Conservation (phyloP, 306 rosid species). For the Erythrophleum fordii region DNA sequence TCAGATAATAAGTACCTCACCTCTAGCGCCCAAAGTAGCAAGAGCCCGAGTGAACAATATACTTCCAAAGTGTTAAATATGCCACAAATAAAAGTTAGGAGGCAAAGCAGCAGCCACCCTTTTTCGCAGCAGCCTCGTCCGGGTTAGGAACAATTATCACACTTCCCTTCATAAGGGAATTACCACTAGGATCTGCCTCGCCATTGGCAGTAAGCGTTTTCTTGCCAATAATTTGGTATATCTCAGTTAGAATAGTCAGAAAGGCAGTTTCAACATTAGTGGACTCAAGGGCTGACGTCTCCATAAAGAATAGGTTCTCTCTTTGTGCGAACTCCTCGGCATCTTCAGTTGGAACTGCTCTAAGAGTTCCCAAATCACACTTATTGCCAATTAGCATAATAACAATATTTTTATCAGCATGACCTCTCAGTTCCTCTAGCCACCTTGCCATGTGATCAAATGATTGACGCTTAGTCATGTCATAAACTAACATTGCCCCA, state of each 20-base stretch:
- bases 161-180: constrained; percentile 63
- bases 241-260: constrained; percentile 71
- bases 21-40: background rate
- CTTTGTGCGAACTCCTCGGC: constrained; percentile 88
- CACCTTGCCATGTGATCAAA: constrained; percentile 91
- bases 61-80: constrained; percentile 12
- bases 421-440: constrained; percentile 82
- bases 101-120: constrained; percentile 70
- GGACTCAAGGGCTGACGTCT: constrained; percentile 87
- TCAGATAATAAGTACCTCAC: no score
- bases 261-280: constrained; percentile 88
- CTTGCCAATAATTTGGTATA: constrained; percentile 70
- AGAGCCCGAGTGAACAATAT: constrained; percentile 17
- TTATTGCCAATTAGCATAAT: constrained; percentile 88
- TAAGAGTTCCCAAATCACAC: constrained; percentile 71
- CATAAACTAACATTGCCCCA: constrained; percentile 88
- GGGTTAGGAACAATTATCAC: constrained; percentile 63
- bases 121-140: constrained; percentile 34
- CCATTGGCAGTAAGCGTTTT: constrained; percentile 59
- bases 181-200: constrained; percentile 42
- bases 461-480: constrained; percentile 85
- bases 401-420: constrained; percentile 76
- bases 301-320: constrained; percentile 90
- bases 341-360: constrained; percentile 89
- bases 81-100: constrained; percentile 36